Evolutionary conservation across 192 early-diverging fungal species (phyloP).

Genomic region (Glomus cerebriforme): DNA sequence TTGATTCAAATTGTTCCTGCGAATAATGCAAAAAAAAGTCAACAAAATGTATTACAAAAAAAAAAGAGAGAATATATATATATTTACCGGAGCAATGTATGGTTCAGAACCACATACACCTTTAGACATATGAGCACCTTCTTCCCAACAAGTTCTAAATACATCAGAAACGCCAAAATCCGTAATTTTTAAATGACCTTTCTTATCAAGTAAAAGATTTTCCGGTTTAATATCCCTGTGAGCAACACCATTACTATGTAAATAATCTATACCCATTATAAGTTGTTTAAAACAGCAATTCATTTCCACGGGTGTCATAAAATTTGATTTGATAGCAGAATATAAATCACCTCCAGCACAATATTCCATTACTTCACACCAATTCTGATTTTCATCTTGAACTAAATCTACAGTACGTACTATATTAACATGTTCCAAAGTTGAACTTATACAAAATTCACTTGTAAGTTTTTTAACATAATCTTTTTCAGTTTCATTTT

Average conservation of each 20-base stretch:
- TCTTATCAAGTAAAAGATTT: conserved; percentile 83
- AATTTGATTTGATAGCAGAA: conserved; percentile 70
- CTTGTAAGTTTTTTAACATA: conserved; percentile 93
- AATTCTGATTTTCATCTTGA: conserved; percentile 82
- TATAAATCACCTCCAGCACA: conserved; percentile 93
- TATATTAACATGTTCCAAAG: conserved; percentile 87
- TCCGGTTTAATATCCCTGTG: conserved; percentile 86
- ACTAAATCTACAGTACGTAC: conserved; percentile 96
- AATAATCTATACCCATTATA: conserved; percentile 81
- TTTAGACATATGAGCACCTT: conserved; percentile 70
- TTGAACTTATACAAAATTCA: conserved; percentile 95
- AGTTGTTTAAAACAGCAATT: conserved; percentile 95
- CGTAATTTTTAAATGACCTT: conserved; percentile 90
- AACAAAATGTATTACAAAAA: not conserved
- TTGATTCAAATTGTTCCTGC: conserved; percentile 35
- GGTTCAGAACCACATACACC: conserved; percentile 95
- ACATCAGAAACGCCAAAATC: conserved; percentile 98
- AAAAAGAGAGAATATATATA: conserved; percentile 43
- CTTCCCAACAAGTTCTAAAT: conserved; percentile 88
- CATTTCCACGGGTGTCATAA: conserved; percentile 77
- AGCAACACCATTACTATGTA: conserved; percentile 95
- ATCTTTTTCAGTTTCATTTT: conserved; percentile 88
- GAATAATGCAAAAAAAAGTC: not conserved
- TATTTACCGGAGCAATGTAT: conserved; percentile 94
- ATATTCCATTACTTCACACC: conserved; percentile 87